Base-by-base conservation (phyloP, 1,139 yeast genomes). In the Protomyces inouyei region DNA sequence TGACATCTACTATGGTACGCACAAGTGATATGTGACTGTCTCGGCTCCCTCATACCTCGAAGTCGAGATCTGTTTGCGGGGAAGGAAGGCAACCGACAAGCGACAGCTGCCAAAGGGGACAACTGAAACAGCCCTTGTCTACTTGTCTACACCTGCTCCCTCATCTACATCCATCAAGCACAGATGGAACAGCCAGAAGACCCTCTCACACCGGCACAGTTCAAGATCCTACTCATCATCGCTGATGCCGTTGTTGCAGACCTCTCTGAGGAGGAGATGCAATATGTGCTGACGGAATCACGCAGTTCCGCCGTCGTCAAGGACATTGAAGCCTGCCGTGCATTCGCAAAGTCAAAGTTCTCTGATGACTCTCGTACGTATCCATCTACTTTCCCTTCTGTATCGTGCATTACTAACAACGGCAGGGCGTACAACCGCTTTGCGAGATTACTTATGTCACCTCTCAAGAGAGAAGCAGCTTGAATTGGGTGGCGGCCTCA, bases 121-220 rank as follows among this genome's bases (percentile, higher is more conserved):
- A 28, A 28, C 3, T 6, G 32, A 28, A 28, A 28, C 8, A 28
- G 8, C 32, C 32, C 32, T 28, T 28, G 32, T 1, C 32, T 5
- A 6, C 32, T 18, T 18, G 18, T 18, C 18, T 18, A 18, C 18
- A 18, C 18, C 18, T 18, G 18, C 32, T 28, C 32, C 8, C 32
- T 28, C 32, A 4, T 28, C 32, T 28, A 3, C 32, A 28, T 28
- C 32, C 32, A 28, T 28, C 32, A 28, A 28, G 43, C 43, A 38
- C 18, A 14, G 16, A 43, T 43, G 48, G 48, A 43, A 43, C 48
- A 43, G 21, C 48, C 21, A 18, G 48, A 37, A 21, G 55, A 59
- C 23, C 52, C 46, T 3, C 36, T 74, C 72, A 48, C 73, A 65
- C 65, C 69, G 10, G 56, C 52, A 21, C 65, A 61, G 48, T 61